phyloP scores from a whole-genome alignment of 2,329 filamentous ascomycete genomes.

The Xylaria sp. region DNA sequence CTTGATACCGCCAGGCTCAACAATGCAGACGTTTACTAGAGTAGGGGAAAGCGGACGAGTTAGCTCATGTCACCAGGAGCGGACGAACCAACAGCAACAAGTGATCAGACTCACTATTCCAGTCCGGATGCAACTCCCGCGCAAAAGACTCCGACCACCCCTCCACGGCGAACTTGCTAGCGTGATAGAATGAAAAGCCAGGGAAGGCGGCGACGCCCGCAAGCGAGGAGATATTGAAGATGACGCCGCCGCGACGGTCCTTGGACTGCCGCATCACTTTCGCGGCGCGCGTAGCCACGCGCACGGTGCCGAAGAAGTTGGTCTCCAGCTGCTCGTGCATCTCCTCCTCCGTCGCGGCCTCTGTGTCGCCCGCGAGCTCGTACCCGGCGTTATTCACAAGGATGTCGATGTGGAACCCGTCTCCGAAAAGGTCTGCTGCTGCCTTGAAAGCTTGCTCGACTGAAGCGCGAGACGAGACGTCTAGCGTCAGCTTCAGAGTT shows the following conservation, averaged over 20 bases:
- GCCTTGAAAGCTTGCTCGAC: slow-evolving; percentile 30
- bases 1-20: slow-evolving; percentile 35
- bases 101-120: slow-evolving; percentile 35
- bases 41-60: not conserved
- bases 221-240: slow-evolving; percentile 38
- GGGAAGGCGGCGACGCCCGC: slow-evolving; percentile 34
- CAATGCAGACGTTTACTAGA: slow-evolving; percentile 34
- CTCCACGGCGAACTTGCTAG: slow-evolving; percentile 36
- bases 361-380: slow-evolving; percentile 34
- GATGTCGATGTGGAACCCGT: slow-evolving; percentile 30
- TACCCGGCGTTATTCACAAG: slow-evolving; percentile 38
- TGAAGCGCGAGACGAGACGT: slow-evolving; percentile 21
- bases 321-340: slow-evolving; percentile 36
- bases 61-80: not conserved
- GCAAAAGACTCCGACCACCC: slow-evolving; percentile 38
- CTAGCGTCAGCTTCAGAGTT: slow-evolving; percentile 29
- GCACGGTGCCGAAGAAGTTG: slow-evolving; percentile 35
- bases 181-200: slow-evolving; percentile 34
- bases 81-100: not conserved
- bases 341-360: slow-evolving; percentile 30
- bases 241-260: slow-evolving; percentile 27
- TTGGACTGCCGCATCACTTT: slow-evolving; percentile 25
- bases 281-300: slow-evolving; percentile 26
- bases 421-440: slow-evolving; percentile 24
- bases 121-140: slow-evolving; percentile 34